These are phyloP conservation scores for Hypoxylon sp. DNA, from an alignment of 2,329 filamentous ascomycete genomes.

Conservation along the genomic window DNA sequence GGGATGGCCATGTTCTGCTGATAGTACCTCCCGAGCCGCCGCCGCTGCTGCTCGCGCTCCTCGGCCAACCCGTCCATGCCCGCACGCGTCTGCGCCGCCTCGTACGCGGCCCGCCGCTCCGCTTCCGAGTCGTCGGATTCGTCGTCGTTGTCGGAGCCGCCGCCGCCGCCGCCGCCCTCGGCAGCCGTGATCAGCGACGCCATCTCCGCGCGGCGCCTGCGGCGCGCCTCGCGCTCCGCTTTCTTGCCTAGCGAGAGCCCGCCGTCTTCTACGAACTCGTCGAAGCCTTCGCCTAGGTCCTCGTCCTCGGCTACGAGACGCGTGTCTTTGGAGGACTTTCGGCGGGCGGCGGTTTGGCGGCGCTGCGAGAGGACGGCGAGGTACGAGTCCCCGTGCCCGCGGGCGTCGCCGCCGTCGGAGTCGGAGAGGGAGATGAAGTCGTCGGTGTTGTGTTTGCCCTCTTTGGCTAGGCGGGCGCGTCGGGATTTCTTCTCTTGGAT, in stretches of 20 bases:
- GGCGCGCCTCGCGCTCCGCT: conserved; percentile 80
- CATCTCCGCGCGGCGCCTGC: conserved; percentile 81
- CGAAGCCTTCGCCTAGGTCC: conserved; percentile 92
- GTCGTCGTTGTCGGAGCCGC: conserved; percentile 65
- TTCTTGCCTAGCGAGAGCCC: conserved; percentile 82
- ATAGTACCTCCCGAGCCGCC: conserved; percentile 50
- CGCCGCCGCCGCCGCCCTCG: conserved; percentile 74
- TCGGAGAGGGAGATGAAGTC: conserved; percentile 75
- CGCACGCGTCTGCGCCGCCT: conserved; percentile 85
- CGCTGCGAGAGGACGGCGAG: conserved; percentile 52
- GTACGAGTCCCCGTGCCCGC: conserved; percentile 52
- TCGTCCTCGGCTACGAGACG: conserved; percentile 89
- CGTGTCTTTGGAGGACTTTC: conserved; percentile 65
- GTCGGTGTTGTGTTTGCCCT: conserved; percentile 55
- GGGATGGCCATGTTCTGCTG: conserved; percentile 58
- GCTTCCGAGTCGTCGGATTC: conserved; percentile 79
- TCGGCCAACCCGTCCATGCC: conserved; percentile 81
- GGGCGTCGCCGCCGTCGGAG: conserved; percentile 63
- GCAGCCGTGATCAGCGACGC: conserved; percentile 85
- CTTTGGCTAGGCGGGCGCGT: conserved; percentile 81
- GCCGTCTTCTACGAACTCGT: conserved; percentile 90
- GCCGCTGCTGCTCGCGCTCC: conserved; percentile 61
- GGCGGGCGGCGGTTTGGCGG: conserved; percentile 58
- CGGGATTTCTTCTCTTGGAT: conserved; percentile 93
- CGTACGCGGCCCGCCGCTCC: conserved; percentile 84